Evolutionary conservation across 371 early-diverging fungal species (phyloP).

Genomic region (Mortierella sp.): DNA sequence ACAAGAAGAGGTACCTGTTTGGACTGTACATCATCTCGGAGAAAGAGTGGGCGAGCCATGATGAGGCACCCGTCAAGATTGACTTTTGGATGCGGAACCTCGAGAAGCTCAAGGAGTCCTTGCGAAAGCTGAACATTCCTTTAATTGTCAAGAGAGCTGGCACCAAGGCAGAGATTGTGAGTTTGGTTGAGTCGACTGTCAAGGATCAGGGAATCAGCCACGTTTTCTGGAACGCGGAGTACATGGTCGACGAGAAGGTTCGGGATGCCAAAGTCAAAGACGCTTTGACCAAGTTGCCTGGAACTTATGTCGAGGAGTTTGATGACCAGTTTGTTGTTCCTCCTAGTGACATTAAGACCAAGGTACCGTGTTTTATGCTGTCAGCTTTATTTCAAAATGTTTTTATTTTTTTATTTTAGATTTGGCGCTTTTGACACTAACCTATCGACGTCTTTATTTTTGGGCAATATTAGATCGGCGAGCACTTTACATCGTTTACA

Average conservation of each 20-base stretch:
- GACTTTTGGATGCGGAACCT: conserved; percentile 70
- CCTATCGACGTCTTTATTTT: background rate
- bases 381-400: background rate
- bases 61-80: conserved; percentile 65
- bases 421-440: background rate
- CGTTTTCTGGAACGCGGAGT: conserved; percentile 50
- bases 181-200: conserved; percentile 37
- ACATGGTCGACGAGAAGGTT: conserved; percentile 52
- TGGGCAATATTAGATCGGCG: conserved; percentile 25
- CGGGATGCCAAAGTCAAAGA: conserved; percentile 44
- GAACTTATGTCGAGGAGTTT: conserved; percentile 42
- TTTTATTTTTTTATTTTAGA: too few relatives aligned
- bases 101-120: conserved; percentile 40
- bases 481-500: conserved; percentile 55
- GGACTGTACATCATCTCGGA: conserved; percentile 68
- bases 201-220: conserved; percentile 45
- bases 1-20: conserved; percentile 38
- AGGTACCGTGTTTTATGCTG: conserved; percentile 31
- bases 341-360: conserved; percentile 63
- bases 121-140: conserved; percentile 66
- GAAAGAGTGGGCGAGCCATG: conserved; percentile 67
- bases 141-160: conserved; percentile 59
- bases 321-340: conserved; percentile 73
- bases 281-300: conserved; percentile 25
- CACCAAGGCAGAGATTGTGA: conserved; percentile 22